These are phyloP conservation scores for Pestalotiopsis sp. DNA, from an alignment of 2,329 filamentous ascomycete genomes.

Conservation along the genomic window DNA sequence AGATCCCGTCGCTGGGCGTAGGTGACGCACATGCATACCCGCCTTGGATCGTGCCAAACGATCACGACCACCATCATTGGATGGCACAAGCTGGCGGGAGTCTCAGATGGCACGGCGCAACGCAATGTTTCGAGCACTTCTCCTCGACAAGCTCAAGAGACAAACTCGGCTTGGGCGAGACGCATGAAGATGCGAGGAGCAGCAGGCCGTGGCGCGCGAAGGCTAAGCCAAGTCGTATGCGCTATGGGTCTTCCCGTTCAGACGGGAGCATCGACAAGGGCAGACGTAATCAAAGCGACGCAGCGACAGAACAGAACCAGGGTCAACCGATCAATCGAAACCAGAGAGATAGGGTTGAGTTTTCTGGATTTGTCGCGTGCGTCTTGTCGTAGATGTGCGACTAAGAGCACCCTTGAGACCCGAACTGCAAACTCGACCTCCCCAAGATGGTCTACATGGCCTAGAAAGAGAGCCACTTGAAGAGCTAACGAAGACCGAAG, in stretches of 20 bases:
- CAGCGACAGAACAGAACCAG: neutral
- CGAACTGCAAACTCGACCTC: no score
- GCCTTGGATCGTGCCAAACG: neutral
- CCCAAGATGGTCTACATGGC: neutral
- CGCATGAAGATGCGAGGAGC: neutral
- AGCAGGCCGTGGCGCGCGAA: neutral
- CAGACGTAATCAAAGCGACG: neutral
- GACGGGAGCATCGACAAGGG: neutral
- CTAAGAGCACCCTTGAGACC: no score
- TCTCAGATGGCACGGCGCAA: neutral
- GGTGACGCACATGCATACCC: slow-evolving; percentile 6
- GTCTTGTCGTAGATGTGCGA: neutral
- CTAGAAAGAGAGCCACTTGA: neutral
- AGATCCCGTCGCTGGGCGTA: neutral
- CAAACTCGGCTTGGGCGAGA: slow-evolving; percentile 1
- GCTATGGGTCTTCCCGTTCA: neutral
- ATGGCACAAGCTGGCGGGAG: neutral
- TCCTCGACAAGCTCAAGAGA: slow-evolving; percentile 1
- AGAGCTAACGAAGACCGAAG: neutral
- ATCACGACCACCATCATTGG: neutral
- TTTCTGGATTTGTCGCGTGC: neutral
- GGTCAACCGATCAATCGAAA: neutral
- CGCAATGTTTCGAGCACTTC: neutral
- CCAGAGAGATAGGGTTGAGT: slow-evolving; percentile 1
- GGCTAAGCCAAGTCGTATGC: neutral